These are phyloP conservation scores for Mrakia frigida DNA, from an alignment of 768 basidiomycete genomes.

Conservation along the genomic window DNA sequence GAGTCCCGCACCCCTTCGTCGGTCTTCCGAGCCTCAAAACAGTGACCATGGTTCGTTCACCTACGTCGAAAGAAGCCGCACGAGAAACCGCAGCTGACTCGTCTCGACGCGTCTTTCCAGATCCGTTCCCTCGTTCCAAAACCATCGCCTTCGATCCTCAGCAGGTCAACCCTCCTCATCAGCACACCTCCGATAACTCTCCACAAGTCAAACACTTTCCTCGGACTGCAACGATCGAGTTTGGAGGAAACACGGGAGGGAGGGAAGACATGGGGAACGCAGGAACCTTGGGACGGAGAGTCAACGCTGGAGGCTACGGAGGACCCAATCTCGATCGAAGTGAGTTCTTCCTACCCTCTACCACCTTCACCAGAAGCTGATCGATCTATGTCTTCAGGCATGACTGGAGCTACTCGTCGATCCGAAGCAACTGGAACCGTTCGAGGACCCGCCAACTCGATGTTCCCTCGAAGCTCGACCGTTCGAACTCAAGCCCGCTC, in stretches of 20 bases:
- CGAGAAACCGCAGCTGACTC: background rate
- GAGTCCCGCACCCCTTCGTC: background rate
- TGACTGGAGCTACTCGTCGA: slow-evolving; percentile 12
- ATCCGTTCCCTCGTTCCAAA: slow-evolving; percentile 44
- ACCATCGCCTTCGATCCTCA: slow-evolving; percentile 44
- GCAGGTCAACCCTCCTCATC: slow-evolving; percentile 24
- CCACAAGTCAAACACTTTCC: slow-evolving; percentile 32
- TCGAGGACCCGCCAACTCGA: slow-evolving; percentile 13
- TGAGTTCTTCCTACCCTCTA: background rate
- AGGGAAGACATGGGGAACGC: slow-evolving; percentile 12
- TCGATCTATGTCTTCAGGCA: background rate
- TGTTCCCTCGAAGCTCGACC: slow-evolving; percentile 41
- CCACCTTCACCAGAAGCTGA: background rate
- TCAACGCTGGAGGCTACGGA: slow-evolving; percentile 13
- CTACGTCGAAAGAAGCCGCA: no score
- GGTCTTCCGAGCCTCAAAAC: no score
- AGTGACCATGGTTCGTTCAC: no score
- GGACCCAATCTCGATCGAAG: slow-evolving; percentile 28
- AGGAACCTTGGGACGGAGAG: background rate
- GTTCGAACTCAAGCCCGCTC: slow-evolving; percentile 36
- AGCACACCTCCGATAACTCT: slow-evolving; percentile 15
- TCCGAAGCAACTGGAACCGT: slow-evolving; percentile 23
- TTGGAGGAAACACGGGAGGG: slow-evolving; percentile 6
- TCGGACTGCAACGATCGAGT: slow-evolving; percentile 36
- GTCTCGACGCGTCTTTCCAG: slow-evolving; percentile 21